Base-by-base conservation (phyloP, 2,329 filamentous ascomycete genomes). In the Ceratocystis harringtonii region DNA sequence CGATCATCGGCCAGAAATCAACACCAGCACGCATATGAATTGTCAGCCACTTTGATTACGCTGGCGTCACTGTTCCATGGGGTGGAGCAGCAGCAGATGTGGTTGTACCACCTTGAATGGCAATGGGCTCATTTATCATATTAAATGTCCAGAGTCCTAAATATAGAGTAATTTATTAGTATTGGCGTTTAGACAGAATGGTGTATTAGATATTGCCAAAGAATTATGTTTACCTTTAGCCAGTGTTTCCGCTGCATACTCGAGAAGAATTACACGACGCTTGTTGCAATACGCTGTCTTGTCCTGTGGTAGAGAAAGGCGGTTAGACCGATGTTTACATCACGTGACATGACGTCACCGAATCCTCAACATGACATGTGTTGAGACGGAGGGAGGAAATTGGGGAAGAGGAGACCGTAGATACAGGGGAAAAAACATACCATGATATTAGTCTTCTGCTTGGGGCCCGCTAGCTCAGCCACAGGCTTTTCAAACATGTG, bases 401-500 rank as follows among this genome's bases (percentile, higher is more conserved):
- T 19, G 45, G 45, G 25, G 50, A 15, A 28, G 15, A 10, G 10
- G 52, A 7, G 52, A 15, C 19, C 5, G 52, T 36, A 36, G 10
- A 36, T 36, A 7, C 8, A 28, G 17, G n/a, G 3, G 8, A 17
- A 25, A n/a, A 19, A 10, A 63, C 68, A 17, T 63, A 68, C 68
- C 85, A 99, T 89, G 72, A 99, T 99, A 69, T 96, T 92, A 5
- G 96, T 90, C 78, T 96, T 97, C 67, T 96, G 80, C 75, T 96
- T 96, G n/a, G 90, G 74, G 58, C 87, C 84, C 3, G 90, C 84
- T 19, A 99, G 79, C 71, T 96, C 91, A 50, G 85, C 78, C n/a
- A 92, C 90, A 0, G 92, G 90, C 78, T 95, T 96, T 80, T 99
- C 94, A 70, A 99, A 99, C 90, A 99, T 96, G 75, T 96, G 92